These are phyloP conservation scores for Rhamnella rubrinervis DNA, from an alignment of 331 rosid species.

Conservation along the genomic window DNA sequence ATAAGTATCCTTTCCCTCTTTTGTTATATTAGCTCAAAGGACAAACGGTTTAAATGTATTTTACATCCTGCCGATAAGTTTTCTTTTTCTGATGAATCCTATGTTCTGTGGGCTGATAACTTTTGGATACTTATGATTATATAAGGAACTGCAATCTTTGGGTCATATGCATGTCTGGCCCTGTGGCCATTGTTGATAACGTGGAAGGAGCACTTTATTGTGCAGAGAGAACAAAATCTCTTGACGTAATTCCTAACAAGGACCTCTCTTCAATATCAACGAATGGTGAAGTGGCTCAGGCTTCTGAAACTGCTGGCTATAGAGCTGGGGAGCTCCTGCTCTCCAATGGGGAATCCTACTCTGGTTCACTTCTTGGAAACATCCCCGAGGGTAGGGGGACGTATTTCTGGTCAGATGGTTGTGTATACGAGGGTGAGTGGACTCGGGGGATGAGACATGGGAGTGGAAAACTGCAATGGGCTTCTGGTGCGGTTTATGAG, in stretches of 20 bases:
- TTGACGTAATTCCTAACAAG: conserved; percentile 48
- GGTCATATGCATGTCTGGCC: conserved; percentile 97
- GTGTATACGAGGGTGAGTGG: conserved; percentile 94
- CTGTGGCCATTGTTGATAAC: conserved; percentile 66
- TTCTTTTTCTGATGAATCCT: conserved; percentile 26
- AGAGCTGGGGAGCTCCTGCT: conserved; percentile 70
- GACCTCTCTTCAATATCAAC: conserved; percentile 38
- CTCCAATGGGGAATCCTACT: conserved; percentile 71
- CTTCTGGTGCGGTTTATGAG: conserved; percentile 75
- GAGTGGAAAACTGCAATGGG: conserved; percentile 61
- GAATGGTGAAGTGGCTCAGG: conserved; percentile 48
- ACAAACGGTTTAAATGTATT: neutral
- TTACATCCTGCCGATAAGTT: conserved; percentile 16
- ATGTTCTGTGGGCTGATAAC: conserved; percentile 41
- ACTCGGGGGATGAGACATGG: conserved; percentile 96
- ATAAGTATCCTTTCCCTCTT: conserved; percentile 21
- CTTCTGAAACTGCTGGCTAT: conserved; percentile 66
- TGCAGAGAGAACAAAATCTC: conserved; percentile 83
- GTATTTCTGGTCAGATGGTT: conserved; percentile 88
- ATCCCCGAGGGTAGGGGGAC: conserved; percentile 80
- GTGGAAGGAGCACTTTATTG: conserved; percentile 52
- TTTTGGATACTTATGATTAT: conserved; percentile 31
- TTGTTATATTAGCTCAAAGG: conserved; percentile 17
- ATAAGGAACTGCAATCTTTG: conserved; percentile 43
- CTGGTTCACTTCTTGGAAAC: conserved; percentile 78